Conservation (phyloP, 2,329 filamentous ascomycete species). For the Helicocarpus griseus region DNA sequence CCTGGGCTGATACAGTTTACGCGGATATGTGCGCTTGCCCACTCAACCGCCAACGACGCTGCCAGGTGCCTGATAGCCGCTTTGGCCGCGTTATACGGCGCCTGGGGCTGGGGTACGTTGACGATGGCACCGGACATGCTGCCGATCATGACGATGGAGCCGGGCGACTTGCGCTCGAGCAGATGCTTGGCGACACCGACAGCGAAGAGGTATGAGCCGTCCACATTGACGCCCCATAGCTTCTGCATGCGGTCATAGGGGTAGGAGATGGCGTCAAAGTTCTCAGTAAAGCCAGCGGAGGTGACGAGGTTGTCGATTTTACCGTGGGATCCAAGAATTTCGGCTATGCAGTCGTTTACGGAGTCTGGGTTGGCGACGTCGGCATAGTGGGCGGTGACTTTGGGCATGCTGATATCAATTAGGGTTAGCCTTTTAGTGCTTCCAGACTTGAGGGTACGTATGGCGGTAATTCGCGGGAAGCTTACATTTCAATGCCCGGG, state of each 20-base stretch:
- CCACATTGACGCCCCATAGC: constrained; percentile 89
- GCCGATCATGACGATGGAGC: constrained; percentile 88
- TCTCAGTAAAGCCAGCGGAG: constrained; percentile 93
- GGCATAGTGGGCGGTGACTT: constrained; percentile 79
- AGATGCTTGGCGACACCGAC: constrained; percentile 77
- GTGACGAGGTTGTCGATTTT: constrained; percentile 89
- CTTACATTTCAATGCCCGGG: constrained; percentile 59
- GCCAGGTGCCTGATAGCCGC: constrained; percentile 85
- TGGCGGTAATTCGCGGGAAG: no score
- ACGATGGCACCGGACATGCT: constrained; percentile 93
- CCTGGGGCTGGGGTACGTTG: constrained; percentile 90
- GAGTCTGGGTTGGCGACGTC: constrained; percentile 75
- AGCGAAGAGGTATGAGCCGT: constrained; percentile 84
- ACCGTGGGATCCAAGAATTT: constrained; percentile 61
- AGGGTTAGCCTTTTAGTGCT: neutral
- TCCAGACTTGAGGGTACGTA: no score
- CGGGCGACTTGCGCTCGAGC: constrained; percentile 67
- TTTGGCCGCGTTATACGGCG: constrained; percentile 86
- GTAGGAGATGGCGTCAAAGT: constrained; percentile 85
- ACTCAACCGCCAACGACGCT: constrained; percentile 82
- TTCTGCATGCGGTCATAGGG: constrained; percentile 85
- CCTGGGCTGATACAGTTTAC: constrained; percentile 94
- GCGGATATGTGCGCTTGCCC: constrained; percentile 76
- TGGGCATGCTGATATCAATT: constrained; percentile 52
- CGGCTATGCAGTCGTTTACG: constrained; percentile 62